A percentile compares a stretch with the other conserved stretches of the same genome.
Evolutionary conservation across 371 early-diverging fungal species (phyloP).

Genomic region (Dichotomocladium elegans): DNA sequence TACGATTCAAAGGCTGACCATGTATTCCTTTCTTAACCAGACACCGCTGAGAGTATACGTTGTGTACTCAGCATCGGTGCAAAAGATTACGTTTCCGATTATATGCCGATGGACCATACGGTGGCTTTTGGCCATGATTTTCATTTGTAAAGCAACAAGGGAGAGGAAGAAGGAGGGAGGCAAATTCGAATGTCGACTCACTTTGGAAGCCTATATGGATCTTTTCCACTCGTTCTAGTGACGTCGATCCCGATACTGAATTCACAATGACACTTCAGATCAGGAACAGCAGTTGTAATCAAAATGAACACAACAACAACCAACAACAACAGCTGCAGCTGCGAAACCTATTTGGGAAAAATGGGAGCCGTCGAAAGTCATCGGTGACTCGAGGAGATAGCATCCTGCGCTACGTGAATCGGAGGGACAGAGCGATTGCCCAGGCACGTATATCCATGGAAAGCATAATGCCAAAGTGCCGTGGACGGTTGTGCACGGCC

Average conservation of each 20-base stretch:
- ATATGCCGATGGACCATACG: slow-evolving; percentile 8
- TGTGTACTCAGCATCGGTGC: slow-evolving; percentile 11
- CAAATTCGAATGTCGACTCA: too few species aligned
- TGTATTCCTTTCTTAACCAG: background rate
- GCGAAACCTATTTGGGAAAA: slow-evolving; percentile 2
- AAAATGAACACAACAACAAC: too few species aligned
- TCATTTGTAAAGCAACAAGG: slow-evolving; percentile 9
- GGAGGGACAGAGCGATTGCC: slow-evolving; percentile 23
- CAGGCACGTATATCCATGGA: slow-evolving; percentile 30
- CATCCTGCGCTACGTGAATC: slow-evolving; percentile 15
- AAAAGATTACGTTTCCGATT: slow-evolving; percentile 4
- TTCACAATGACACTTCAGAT: slow-evolving; percentile 18
- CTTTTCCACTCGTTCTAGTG: slow-evolving; percentile 1
- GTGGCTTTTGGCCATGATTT: slow-evolving; percentile 13
- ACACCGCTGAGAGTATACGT: slow-evolving; percentile 7
- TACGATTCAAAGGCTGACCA: background rate
- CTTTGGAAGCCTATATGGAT: too few species aligned
- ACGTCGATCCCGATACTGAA: slow-evolving; percentile 8
- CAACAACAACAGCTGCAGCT: slow-evolving; percentile 6
- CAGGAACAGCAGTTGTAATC: too few species aligned
- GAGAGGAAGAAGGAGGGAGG: too few species aligned
- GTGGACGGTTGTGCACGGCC: slow-evolving; percentile 18
- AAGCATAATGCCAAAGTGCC: slow-evolving; percentile 14
- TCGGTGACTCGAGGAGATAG: slow-evolving; percentile 4
- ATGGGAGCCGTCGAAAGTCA: too few species aligned